Conservation (phyloP, 441 rosid genomes). For the Pelargonium cotyledonis region DNA sequence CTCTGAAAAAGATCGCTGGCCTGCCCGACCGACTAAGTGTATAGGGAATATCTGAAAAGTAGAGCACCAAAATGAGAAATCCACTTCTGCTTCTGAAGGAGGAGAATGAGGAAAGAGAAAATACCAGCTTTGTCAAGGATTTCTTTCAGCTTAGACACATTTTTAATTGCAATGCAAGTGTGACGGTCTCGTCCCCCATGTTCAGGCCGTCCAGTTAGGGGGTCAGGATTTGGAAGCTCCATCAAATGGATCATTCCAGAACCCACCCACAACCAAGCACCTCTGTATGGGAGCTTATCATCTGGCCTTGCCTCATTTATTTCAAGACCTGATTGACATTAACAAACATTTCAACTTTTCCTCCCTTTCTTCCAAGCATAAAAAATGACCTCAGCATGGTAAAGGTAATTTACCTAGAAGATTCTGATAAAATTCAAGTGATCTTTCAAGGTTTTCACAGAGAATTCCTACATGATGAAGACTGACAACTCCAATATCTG, state of each 20-base stretch:
- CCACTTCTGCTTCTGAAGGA: not conserved
- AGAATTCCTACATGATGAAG: conserved; percentile 85
- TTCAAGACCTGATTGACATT: conserved; percentile 53
- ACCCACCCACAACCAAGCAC: conserved; percentile 98
- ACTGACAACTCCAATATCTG: conserved; percentile 79
- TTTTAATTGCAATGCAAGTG: conserved; percentile 71
- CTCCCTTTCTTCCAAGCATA: not conserved
- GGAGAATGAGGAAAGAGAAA: not conserved
- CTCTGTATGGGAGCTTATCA: conserved; percentile 90
- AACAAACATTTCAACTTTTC: not conserved
- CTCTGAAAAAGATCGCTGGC: conserved; percentile 82
- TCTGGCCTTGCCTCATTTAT: conserved; percentile 91
- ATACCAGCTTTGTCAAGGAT: conserved; percentile 81
- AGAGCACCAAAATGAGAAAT: conserved; percentile 1
- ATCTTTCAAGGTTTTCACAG: conserved; percentile 73
- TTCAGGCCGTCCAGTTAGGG: conserved; percentile 72
- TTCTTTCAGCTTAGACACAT: conserved; percentile 64
- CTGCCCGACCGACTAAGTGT: conserved; percentile 85
- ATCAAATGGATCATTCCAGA: conserved; percentile 93
- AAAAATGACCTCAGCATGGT: not conserved
- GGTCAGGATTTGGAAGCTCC: conserved; percentile 99
- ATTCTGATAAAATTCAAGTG: conserved; percentile 77
- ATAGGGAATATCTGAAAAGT: conserved; percentile 56
- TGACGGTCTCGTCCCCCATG: conserved; percentile 97
- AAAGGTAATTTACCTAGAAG: conserved; percentile 42